Percentiles rank a stretch among this genome's conserved stretches.
Conservation (phyloP, 176 grass and related monocot genomes). For the Bothriochloa decipiens region DNA sequence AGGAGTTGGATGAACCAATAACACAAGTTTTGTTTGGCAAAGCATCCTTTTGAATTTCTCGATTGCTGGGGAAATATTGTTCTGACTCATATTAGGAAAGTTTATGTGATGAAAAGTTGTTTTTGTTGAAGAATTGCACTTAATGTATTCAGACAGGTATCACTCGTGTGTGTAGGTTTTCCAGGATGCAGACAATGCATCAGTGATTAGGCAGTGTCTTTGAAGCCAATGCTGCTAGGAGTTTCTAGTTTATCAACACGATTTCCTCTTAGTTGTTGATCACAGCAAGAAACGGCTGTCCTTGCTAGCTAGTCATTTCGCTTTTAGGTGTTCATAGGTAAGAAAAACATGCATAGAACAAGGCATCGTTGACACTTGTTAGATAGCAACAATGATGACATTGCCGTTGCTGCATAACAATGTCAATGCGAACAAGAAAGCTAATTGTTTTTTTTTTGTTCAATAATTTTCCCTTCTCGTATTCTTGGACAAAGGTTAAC, state of each 20-base stretch:
- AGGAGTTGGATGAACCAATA: constrained; percentile 17
- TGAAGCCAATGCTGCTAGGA: constrained; percentile 10
- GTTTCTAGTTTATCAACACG: constrained; percentile 32
- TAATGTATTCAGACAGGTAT: neutral
- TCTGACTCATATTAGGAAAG: constrained; percentile 8
- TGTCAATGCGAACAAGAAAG: constrained; percentile 38
- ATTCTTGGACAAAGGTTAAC: constrained; percentile 29
- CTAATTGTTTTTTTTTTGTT: constrained; percentile 20
- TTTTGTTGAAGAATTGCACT: constrained; percentile 3
- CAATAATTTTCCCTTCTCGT: neutral
- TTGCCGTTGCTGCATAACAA: constrained; percentile 26
- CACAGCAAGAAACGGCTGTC: constrained; percentile 39
- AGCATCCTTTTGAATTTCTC: neutral
- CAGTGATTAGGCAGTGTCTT: neutral
- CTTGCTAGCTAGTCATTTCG: constrained; percentile 31
- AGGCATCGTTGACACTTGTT: constrained; percentile 29
- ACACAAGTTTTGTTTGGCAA: neutral
- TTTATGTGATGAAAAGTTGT: neutral
- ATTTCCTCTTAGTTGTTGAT: constrained; percentile 31
- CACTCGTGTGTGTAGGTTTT: constrained; percentile 9
- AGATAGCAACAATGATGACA: constrained; percentile 1
- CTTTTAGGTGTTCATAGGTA: constrained; percentile 62
- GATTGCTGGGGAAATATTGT: neutral
- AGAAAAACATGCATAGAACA: constrained; percentile 39
- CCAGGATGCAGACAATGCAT: neutral